Conservation (phyloP, 495 filamentous ascomycete genomes). For the Podospora tetraspora region DNA sequence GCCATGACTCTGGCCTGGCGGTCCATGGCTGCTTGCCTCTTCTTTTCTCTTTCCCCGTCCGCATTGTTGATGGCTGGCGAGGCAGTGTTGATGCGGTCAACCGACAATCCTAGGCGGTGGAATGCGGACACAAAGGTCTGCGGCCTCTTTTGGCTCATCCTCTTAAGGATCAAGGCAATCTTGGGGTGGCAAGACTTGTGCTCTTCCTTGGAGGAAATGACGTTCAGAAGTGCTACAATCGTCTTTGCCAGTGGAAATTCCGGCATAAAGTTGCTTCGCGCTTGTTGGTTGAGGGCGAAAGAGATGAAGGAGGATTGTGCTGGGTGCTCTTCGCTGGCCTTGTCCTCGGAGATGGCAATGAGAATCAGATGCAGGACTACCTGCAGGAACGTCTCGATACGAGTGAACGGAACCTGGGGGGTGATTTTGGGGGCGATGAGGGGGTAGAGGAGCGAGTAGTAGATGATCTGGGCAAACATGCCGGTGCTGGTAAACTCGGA, state of each 20-base stretch:
- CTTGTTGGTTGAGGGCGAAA: constrained; percentile 57
- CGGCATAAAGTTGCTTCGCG: constrained; percentile 49
- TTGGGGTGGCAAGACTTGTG: constrained; percentile 79
- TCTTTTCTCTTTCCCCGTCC: constrained; percentile 70
- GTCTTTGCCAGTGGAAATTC: constrained; percentile 51
- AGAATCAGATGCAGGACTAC: constrained; percentile 83
- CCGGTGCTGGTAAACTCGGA: constrained; percentile 71
- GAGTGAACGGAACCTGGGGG: constrained; percentile 67
- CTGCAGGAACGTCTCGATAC: constrained; percentile 87
- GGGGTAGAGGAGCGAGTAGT: constrained; percentile 76
- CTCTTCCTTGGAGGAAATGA: constrained; percentile 64
- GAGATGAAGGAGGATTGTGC: constrained; percentile 58
- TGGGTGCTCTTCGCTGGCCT: constrained; percentile 50
- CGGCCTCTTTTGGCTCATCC: constrained; percentile 78
- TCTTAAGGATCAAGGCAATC: constrained; percentile 76
- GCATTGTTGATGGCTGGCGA: constrained; percentile 51
- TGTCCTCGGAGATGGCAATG: constrained; percentile 77
- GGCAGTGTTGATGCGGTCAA: constrained; percentile 50
- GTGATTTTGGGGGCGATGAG: constrained; percentile 59
- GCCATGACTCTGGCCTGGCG: constrained; percentile 92
- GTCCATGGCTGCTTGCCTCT: constrained; percentile 83
- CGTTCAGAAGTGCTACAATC: constrained; percentile 69
- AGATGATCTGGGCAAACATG: constrained; percentile 86
- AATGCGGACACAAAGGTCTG: constrained; percentile 59
- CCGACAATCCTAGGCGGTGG: constrained; percentile 42